These are phyloP conservation scores for Trichoderma semiorbis DNA, from an alignment of 2,329 filamentous ascomycete genomes.

Conservation along the genomic window DNA sequence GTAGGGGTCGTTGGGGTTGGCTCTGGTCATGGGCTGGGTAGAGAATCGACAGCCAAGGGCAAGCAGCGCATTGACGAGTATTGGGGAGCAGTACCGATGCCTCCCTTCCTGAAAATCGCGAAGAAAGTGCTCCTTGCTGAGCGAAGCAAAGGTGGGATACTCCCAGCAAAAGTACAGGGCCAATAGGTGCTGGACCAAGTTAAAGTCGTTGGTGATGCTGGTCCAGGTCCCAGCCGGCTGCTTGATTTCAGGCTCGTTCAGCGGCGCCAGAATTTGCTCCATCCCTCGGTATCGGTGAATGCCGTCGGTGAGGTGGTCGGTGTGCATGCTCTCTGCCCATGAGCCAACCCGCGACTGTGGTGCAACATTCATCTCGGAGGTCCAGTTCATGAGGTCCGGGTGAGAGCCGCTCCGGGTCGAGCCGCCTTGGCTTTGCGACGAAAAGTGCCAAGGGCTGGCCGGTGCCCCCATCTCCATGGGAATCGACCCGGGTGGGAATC, in stretches of 20 bases:
- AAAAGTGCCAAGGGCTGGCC: conserved; percentile 47
- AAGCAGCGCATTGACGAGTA: conserved; percentile 63
- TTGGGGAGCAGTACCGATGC: conserved; percentile 63
- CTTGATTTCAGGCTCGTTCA: conserved; percentile 42
- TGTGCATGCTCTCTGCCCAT: conserved; percentile 47
- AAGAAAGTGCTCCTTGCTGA: conserved; percentile 69
- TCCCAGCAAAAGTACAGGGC: conserved; percentile 72
- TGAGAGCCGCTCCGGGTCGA: conserved; percentile 47
- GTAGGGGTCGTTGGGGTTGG: conserved; percentile 58
- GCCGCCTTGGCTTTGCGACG: conserved; percentile 43
- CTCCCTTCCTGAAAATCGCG: conserved; percentile 60
- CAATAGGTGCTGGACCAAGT: conserved; percentile 60
- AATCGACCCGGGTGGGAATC: conserved; percentile 29
- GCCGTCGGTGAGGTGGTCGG: conserved; percentile 32
- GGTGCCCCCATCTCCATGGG: conserved; percentile 34
- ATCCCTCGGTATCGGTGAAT: conserved; percentile 38
- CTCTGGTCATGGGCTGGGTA: conserved; percentile 59
- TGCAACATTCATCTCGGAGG: conserved; percentile 36
- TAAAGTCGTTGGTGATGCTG: conserved; percentile 53
- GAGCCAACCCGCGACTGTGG: conserved; percentile 46
- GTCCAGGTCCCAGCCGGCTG: conserved; percentile 54
- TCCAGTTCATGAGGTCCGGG: conserved; percentile 46
- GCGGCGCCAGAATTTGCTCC: conserved; percentile 48
- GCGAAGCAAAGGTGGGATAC: conserved; percentile 69
- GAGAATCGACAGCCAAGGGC: conserved; percentile 68